A percentile compares a stretch with the other conserved stretches of the same genome.
Conservation (phyloP, 441 rosid species). For the Oxalis stricta region DNA sequence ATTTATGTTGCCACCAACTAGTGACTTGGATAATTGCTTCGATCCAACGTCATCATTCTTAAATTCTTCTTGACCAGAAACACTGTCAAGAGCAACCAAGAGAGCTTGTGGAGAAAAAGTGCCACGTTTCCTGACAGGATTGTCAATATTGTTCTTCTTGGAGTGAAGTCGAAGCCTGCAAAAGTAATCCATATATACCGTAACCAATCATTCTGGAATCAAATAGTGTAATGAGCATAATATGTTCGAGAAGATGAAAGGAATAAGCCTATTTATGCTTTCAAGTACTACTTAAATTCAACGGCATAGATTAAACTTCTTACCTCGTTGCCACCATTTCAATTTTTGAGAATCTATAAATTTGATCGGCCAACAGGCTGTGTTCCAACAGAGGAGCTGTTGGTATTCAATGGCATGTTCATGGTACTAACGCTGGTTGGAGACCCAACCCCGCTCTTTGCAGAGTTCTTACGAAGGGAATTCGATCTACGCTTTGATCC, state of each 20-base stretch:
- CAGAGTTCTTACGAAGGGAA: constrained; percentile 64
- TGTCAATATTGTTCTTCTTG: constrained; percentile 62
- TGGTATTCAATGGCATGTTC: constrained; percentile 49
- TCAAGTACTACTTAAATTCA: too few relatives aligned
- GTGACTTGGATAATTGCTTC: constrained; percentile 57
- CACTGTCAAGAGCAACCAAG: constrained; percentile 21
- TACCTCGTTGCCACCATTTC: constrained; percentile 67
- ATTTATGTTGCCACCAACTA: constrained; percentile 72
- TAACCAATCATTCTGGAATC: background rate
- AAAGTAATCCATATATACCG: constrained; percentile 12
- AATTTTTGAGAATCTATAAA: constrained; percentile 79
- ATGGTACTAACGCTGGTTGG: constrained; percentile 84
- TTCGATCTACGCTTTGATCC: constrained; percentile 57
- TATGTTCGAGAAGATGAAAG: background rate
- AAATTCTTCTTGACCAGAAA: constrained; percentile 47
- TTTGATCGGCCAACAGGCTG: constrained; percentile 52
- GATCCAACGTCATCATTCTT: constrained; percentile 36
- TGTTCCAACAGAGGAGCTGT: constrained; percentile 78
- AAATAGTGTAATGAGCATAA: background rate
- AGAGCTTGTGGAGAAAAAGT: constrained; percentile 29
- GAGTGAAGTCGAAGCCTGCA: constrained; percentile 61
- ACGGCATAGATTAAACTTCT: constrained; percentile 1
- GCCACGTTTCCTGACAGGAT: constrained; percentile 26
- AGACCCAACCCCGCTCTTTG: constrained; percentile 73
- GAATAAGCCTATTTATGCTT: background rate